A percentile compares a stretch with the other conserved stretches of the same genome.
These are phyloP conservation scores for Crucibulum laeve DNA, from an alignment of 768 basidiomycete species.

Conservation along the genomic window DNA sequence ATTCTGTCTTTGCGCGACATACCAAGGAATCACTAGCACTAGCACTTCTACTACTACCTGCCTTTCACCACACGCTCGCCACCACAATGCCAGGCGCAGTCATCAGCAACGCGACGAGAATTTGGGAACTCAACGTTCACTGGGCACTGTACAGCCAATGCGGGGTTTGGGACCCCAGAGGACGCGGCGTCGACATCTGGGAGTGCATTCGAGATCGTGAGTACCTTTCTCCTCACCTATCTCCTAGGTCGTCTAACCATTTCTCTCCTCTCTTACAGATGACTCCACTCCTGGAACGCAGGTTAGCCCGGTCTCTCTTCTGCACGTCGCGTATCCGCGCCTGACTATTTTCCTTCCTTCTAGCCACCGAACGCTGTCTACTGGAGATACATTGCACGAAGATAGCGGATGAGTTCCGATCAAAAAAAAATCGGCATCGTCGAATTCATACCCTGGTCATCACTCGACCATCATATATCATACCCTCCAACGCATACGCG, in stretches of 20 bases:
- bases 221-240: constrained; percentile 19
- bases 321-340: not conserved
- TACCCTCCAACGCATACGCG: constrained; percentile 5
- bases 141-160: constrained; percentile 68
- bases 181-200: constrained; percentile 71
- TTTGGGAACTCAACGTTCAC: constrained; percentile 66
- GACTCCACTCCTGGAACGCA: constrained; percentile 42
- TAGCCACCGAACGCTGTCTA: constrained; percentile 34
- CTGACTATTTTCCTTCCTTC: not conserved
- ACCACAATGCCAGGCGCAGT: constrained; percentile 37
- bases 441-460: constrained; percentile 4
- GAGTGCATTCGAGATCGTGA: constrained; percentile 68
- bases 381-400: constrained; percentile 45
- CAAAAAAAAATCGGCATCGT: constrained; percentile 3
- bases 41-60: not conserved
- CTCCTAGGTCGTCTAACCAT: constrained; percentile 4
- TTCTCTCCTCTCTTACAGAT: constrained; percentile 35
- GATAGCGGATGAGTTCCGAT: constrained; percentile 19
- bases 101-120: constrained; percentile 62
- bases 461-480: constrained; percentile 4
- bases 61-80: constrained; percentile 1
- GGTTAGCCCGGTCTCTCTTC: constrained; percentile 12
- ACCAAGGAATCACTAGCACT: too few relatives aligned
- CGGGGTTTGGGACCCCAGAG: constrained; percentile 64
- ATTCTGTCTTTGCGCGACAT: too few relatives aligned